Evolutionary conservation across 2,329 filamentous ascomycete genomes (phyloP).

Genomic region (Hymenoscyphus scutula): DNA sequence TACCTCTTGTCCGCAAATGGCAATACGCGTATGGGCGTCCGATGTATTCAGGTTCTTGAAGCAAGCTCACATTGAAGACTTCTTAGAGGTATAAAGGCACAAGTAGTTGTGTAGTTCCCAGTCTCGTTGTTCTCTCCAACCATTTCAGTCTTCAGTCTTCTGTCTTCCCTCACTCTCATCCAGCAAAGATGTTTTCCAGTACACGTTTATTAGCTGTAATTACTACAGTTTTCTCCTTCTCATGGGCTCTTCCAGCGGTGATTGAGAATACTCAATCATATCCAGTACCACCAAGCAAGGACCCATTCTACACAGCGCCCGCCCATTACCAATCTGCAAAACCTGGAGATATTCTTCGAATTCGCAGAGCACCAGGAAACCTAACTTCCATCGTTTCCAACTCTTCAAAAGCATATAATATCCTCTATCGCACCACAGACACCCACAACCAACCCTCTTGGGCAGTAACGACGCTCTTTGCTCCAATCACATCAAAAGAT

Average conservation of each 20-base stretch:
- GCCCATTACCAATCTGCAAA: constrained; percentile 27
- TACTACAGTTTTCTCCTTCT: neutral
- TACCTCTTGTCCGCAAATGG: no score
- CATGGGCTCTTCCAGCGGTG: neutral
- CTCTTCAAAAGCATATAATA: constrained; percentile 32
- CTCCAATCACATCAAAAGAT: constrained; percentile 28
- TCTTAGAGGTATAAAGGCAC: no score
- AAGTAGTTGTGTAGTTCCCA: no score
- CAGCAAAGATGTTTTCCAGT: neutral
- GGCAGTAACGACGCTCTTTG: constrained; percentile 41
- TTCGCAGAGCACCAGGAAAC: constrained; percentile 33
- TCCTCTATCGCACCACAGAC: constrained; percentile 43
- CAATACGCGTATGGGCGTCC: no score
- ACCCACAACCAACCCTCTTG: constrained; percentile 38
- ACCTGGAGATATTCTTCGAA: constrained; percentile 38
- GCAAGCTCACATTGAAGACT: no score
- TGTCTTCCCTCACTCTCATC: no score
- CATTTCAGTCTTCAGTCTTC: no score
- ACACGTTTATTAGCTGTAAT: neutral
- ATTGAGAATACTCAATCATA: neutral
- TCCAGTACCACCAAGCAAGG: constrained; percentile 36
- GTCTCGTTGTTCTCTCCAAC: no score
- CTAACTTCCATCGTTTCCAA: constrained; percentile 17
- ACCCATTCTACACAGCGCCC: constrained; percentile 40
- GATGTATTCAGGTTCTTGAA: no score